Base-by-base conservation (phyloP, 306 rosid genomes). In the Quillaja saponaria region DNA sequence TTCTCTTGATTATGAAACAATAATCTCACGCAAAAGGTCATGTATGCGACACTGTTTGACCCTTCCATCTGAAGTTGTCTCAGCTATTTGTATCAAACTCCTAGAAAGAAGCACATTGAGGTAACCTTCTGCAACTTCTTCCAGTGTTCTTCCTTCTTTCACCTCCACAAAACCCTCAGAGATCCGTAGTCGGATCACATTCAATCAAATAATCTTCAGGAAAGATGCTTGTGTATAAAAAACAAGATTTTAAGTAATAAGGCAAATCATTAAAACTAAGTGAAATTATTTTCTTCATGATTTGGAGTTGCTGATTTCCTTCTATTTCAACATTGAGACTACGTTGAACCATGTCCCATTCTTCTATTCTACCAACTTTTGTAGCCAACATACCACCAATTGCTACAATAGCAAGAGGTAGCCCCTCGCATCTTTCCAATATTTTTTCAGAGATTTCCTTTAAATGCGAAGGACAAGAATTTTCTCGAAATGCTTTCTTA, bases 81-180 rank as follows among this genome's bases (percentile, higher is more conserved):
- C 28, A 0, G 47, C 37, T 37, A 33, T 45, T 44, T 66, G 55
- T 25, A 66, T 40, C 54, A 66, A 16, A 34, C 63, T 53, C 44
- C 72, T 55, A 19, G 34, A 45, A 34, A 55, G 20, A 8, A 67
- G 72, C 21, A 55, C 57, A 6, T 44, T 0, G 16, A 67, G 28
- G 56, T 67, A 67, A 37, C 19, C 16, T 11, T 67, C 33, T n/a
- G 64, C 64, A 44, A 67, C 64, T 56, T 67, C 72, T 47, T 67
- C 72, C 56, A 67, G n/a, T n/a, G 56, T 57, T 61, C 18, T 55
- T 20, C 49, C 49, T 1, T 45, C 18, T 44, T 44, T 66, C n/a
- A n/a, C n/a, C n/a, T n/a, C n/a, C n/a, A 67, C 61, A 18, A 67
- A 55, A 12, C 72, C 72, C 37, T 67, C 72, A 0, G 72, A 52